A percentile compares a stretch with the other conserved stretches of the same genome.
These are phyloP conservation scores for Mucor irregularis DNA, from an alignment of 371 early-diverging fungal species.

Conservation along the genomic window DNA sequence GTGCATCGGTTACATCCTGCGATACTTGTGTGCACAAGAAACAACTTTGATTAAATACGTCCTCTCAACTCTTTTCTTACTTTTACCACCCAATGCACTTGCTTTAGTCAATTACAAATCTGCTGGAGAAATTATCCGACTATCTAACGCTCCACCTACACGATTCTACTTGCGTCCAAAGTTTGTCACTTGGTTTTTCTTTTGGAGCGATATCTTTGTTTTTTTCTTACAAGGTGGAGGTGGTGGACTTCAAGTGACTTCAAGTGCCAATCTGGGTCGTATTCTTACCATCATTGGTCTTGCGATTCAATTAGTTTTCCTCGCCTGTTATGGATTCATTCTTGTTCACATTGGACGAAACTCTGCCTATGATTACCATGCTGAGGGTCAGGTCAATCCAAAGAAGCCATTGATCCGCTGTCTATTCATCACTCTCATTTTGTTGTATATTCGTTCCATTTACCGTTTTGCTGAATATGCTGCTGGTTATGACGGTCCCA, in stretches of 20 bases:
- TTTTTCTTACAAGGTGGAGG: constrained; percentile 19
- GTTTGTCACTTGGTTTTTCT: constrained; percentile 47
- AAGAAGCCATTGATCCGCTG: constrained; percentile 8
- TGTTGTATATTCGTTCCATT: constrained; percentile 20
- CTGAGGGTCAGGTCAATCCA: constrained; percentile 6
- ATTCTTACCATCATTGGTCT: constrained; percentile 11
- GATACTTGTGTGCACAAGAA: constrained; percentile 18
- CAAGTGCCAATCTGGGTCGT: neutral
- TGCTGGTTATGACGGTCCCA: constrained; percentile 4
- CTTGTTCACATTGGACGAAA: constrained; percentile 13
- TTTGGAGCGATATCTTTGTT: constrained; percentile 31
- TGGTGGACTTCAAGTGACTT: constrained; percentile 12
- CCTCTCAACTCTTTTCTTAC: constrained; percentile 30
- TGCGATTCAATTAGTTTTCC: constrained; percentile 16
- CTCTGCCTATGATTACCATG: constrained; percentile 5
- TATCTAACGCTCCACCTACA: constrained; percentile 1
- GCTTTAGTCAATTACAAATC: constrained; percentile 45
- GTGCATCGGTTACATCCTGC: constrained; percentile 31
- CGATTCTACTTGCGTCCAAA: constrained; percentile 35
- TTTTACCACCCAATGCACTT: constrained; percentile 40
- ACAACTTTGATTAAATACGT: constrained; percentile 31
- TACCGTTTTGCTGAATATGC: constrained; percentile 25
- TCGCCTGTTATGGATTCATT: constrained; percentile 10
- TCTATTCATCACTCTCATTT: constrained; percentile 12
- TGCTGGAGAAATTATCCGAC: constrained; percentile 28